A percentile compares a stretch with the other conserved stretches of the same genome.
Conservation (phyloP, 345 rosid species). For the Eucalyptus cloeziana region DNA sequence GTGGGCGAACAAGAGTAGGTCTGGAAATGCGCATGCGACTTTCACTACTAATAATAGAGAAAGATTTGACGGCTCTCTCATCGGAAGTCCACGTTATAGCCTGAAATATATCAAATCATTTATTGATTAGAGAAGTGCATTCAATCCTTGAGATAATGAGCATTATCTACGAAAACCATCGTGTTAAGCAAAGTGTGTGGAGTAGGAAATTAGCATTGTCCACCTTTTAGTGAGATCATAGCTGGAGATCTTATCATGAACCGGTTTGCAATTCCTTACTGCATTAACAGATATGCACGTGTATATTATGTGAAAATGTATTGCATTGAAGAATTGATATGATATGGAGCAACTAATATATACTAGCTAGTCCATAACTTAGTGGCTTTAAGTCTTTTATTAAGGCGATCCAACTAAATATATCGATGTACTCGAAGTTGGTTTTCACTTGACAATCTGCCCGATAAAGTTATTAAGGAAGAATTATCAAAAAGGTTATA, state of each 20-base stretch:
- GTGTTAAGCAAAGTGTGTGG: background rate
- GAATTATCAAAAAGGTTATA: no score
- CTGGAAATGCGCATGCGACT: background rate
- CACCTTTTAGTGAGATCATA: background rate
- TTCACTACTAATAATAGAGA: background rate
- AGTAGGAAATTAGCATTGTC: background rate
- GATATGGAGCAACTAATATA: background rate
- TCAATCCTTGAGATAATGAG: background rate
- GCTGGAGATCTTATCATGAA: background rate
- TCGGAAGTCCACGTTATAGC: background rate
- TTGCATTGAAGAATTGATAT: rapidly evolving
- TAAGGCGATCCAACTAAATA: rapidly evolving
- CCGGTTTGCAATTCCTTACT: background rate
- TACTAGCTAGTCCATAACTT: background rate
- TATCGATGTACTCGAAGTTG: rapidly evolving
- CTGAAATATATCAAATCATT: background rate
- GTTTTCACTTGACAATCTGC: rapidly evolving
- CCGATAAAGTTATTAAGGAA: background rate
- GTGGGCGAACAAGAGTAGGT: background rate
- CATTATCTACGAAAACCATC: background rate
- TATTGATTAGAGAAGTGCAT: background rate
- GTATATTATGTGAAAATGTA: background rate
- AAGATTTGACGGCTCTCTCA: background rate
- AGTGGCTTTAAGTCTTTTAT: background rate
- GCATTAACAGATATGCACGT: background rate